Evolutionary conservation across 305 asterid genomes (phyloP).

Genomic region (Rubia tinctorum): DNA sequence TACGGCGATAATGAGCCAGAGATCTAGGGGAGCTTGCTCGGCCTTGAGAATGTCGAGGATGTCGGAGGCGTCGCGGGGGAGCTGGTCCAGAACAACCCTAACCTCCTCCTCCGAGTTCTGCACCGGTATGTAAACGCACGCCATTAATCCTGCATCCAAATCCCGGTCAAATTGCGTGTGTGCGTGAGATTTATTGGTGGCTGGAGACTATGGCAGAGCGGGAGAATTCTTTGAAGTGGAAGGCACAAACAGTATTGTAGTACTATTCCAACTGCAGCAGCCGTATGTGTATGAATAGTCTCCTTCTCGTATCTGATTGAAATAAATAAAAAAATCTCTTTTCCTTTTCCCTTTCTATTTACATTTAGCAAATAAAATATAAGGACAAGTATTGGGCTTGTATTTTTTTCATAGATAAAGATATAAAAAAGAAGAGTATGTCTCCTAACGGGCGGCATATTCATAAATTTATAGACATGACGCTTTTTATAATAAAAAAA

Average conservation of each 20-base stretch:
- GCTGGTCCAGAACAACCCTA: slow-evolving; percentile 90
- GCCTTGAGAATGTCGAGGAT: slow-evolving; percentile 97
- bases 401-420: no score
- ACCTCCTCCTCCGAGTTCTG: slow-evolving; percentile 99
- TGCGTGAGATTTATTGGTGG: neutral
- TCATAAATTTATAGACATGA: no score
- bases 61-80: slow-evolving; percentile 98
- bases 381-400: no score
- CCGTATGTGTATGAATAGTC: no score
- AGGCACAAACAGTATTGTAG: neutral
- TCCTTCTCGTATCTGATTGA: no score
- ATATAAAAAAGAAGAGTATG: no score
- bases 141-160: slow-evolving; percentile 33
- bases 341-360: neutral
- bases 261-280: neutral
- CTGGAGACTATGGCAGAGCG: neutral
- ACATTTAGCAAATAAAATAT: no score
- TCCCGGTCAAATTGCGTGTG: neutral
- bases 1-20: slow-evolving; percentile 96
- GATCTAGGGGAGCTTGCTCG: slow-evolving; percentile 98
- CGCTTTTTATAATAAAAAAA: no score
- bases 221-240: slow-evolving; percentile 1
- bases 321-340: no score
- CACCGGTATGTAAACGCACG: slow-evolving; percentile 80
- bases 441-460: no score